Evolutionary conservation across 345 rosid species (phyloP).

Genomic region (Gossypium anomalum): DNA sequence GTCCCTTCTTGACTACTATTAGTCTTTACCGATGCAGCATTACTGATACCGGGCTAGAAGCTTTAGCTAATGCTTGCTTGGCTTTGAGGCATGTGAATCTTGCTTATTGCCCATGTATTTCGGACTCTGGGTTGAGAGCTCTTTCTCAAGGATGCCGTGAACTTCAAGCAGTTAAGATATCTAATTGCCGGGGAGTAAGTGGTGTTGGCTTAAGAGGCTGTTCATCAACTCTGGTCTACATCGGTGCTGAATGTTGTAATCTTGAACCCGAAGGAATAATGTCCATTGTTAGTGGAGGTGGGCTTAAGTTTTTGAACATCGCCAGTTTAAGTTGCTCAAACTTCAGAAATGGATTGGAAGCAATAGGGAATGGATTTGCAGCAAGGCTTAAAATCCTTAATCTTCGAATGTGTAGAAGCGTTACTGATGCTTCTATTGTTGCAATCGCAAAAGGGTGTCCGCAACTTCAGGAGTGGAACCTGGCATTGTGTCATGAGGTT

Average conservation of each 20-base stretch:
- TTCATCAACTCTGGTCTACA: slow-evolving; percentile 42
- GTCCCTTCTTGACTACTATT: slow-evolving; percentile 41
- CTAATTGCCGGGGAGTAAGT: slow-evolving; percentile 41
- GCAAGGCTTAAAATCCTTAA: slow-evolving; percentile 50
- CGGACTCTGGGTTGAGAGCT: slow-evolving; percentile 49
- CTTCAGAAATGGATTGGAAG: slow-evolving; percentile 33
- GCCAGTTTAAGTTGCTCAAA: slow-evolving; percentile 28
- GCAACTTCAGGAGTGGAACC: slow-evolving; percentile 62
- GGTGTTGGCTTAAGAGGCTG: slow-evolving; percentile 60
- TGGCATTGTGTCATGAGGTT: slow-evolving; percentile 62
- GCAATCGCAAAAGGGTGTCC: slow-evolving; percentile 78
- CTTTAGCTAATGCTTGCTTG: slow-evolving; percentile 40
- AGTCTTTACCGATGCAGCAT: slow-evolving; percentile 59
- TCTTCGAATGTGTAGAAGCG: slow-evolving; percentile 53
- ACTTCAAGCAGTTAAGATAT: slow-evolving; percentile 50
- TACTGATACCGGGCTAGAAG: slow-evolving; percentile 53
- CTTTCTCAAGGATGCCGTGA: slow-evolving; percentile 43
- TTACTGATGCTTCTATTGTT: slow-evolving; percentile 52
- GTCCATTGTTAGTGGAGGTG: slow-evolving; percentile 62
- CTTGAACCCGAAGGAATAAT: slow-evolving; percentile 49
- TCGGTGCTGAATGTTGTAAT: slow-evolving; percentile 56
- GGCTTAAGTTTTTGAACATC: slow-evolving; percentile 54
- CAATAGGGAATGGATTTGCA: slow-evolving; percentile 52
- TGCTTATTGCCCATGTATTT: slow-evolving; percentile 41
- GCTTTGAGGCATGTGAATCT: slow-evolving; percentile 50